Base-by-base conservation (phyloP, 805 yeast genomes). In the Sugiyamaella mastotermitis region DNA sequence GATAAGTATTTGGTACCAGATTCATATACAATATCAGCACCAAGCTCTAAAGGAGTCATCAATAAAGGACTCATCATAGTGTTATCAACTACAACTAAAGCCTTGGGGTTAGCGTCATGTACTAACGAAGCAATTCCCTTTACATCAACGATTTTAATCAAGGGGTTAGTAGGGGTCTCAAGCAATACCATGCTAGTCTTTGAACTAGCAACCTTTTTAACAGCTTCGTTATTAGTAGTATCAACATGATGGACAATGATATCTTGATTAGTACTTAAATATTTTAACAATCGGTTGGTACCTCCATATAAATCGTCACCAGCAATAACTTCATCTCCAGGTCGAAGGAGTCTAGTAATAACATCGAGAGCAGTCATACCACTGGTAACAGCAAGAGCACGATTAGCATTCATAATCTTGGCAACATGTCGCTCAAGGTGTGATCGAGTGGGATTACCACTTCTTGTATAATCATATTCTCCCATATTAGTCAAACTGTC, bases 251-350 rank as follows among this genome's bases (percentile, higher is more conserved):
- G 67, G 17, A 85, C 82, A 19, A 69, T 70, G 41, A 86, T 67
- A 46, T 76, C 79, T 15, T 78, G 79, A 54, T 76, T 77, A 31
- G 69, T 70, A 52, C 74, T 66, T 52, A 85, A 62, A 54, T 78
- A 84, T 9, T 85, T 82, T 49, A 88, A 72, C 49, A 88, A 69
- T 52, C 97, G 72, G 61, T 88, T 83, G 23, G 95, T 81, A 23
- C 97, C 97, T 38, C 97, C 97, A 56, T 88, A 88, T 46, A 88
- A 71, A 57, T 88, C 97, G 57, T 84, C 92, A 37, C 97, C 97
- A 4, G 96, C 95, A 49, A 88, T 75, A 23, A 88, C 88, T 58
- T 84, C 86, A 56, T 83, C 94, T n/a, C 88, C 87, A 1, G 95
- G 90, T 27, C 52, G 52, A 45, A 87, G 68, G 35, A 83, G 64